Base-by-base conservation (phyloP, 768 basidiomycete species). In the Leccinum pellstonianum region DNA sequence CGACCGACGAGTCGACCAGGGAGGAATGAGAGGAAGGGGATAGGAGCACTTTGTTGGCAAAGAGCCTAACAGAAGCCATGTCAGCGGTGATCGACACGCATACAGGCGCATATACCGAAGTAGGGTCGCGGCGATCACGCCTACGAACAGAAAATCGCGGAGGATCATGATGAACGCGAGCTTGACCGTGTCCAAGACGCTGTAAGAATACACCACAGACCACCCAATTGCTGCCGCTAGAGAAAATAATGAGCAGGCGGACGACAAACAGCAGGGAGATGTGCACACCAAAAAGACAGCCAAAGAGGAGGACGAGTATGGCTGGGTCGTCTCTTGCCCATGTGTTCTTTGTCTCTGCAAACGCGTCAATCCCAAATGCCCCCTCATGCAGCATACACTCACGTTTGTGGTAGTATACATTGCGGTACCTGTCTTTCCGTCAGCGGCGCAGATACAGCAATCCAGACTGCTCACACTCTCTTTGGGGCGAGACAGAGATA, bases 301-400 rank as follows among this genome's bases (percentile, higher is more conserved):
- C 88, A 52, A 84, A 83, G 48, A 98, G 87, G 52, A 98, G 83
- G 29, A 98, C 81, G 27, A 98, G 81, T 63, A 97, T 94, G 27
- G 96, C 96, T 21, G 96, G 96, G 70, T 98, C 96, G 74, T 98
- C 96, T 73, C 96, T 81, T 19, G 95, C 94, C 95, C 95, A 98
- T 15, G 91, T 93, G 73, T 98, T 97, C 81, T 97, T 98, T 19
- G 95, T 98, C 80, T 98, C 94, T 91, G 76, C 62, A 43, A 47
- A 51, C 47, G 21, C 38, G 64, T 41, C 37, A 49, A n/a, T 33
- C 60, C 17, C 33, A 4, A 9, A 21, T 3, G n/a, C 41, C 3
- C 0, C 0, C 17, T 10, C 10, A 48, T 47, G 43, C 52, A 5
- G 54, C 3, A 0, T 31, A 47, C 53, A 75, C 87, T 69, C 70